These are phyloP conservation scores for Panus rudis DNA, from an alignment of 768 basidiomycete genomes.

Conservation along the genomic window DNA sequence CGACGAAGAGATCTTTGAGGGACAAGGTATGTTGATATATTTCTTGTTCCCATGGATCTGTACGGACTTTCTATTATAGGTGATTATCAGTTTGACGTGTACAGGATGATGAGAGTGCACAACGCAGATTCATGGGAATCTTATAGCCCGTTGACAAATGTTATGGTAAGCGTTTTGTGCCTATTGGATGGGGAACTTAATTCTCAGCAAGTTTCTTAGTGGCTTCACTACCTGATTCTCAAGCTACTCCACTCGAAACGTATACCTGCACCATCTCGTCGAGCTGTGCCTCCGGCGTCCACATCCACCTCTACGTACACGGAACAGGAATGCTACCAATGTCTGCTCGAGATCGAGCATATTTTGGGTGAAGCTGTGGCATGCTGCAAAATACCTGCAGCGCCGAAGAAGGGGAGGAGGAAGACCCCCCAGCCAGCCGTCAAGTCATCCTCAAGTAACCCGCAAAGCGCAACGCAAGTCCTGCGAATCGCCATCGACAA, in stretches of 20 bases:
- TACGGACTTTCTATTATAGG: conserved; percentile 33
- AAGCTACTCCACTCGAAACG: conserved; percentile 70
- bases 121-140: conserved; percentile 62
- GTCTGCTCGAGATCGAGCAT: conserved; percentile 58
- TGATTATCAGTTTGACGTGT: conserved; percentile 92
- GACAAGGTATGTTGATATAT: conserved; percentile 52
- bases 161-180: conserved; percentile 85
- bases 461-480: conserved; percentile 49
- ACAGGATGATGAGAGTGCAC: conserved; percentile 74
- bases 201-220: conserved; percentile 38
- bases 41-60: neutral
- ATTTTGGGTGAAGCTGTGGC: conserved; percentile 45
- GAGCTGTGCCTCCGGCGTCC: conserved; percentile 32
- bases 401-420: conserved; percentile 31
- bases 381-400: conserved; percentile 24
- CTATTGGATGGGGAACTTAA: too few species aligned
- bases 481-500: conserved; percentile 51
- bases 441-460: conserved; percentile 21
- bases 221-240: conserved; percentile 78
- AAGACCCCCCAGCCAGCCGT: conserved; percentile 22
- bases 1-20: conserved; percentile 87
- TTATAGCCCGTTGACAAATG: conserved; percentile 80
- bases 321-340: conserved; percentile 65
- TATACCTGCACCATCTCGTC: conserved; percentile 48
- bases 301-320: conserved; percentile 32